These are phyloP conservation scores for Fragosphaeria purpurea DNA, from an alignment of 2,329 filamentous ascomycete genomes.

Conservation along the genomic window DNA sequence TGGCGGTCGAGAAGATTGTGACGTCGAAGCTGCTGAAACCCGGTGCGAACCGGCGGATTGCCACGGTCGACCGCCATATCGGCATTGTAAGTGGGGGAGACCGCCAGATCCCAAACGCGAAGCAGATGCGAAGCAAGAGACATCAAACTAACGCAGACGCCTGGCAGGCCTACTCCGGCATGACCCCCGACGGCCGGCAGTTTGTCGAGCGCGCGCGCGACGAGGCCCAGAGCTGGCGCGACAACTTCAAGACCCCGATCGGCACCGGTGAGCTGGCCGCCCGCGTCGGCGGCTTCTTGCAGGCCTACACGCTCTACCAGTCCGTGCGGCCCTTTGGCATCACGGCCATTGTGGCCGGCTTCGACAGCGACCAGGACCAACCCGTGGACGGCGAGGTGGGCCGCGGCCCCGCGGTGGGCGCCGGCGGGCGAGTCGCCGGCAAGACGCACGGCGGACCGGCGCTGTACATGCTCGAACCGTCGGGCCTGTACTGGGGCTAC, in stretches of 20 bases:
- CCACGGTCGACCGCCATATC: constrained; percentile 85
- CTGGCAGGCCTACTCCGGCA: constrained; percentile 69
- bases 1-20: constrained; percentile 94
- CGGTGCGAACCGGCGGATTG: constrained; percentile 93
- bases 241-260: constrained; percentile 90
- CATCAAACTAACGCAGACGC: neutral
- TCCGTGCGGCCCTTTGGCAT: constrained; percentile 95
- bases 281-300: constrained; percentile 90
- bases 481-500: constrained; percentile 96
- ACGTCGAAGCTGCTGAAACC: constrained; percentile 91
- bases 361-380: constrained; percentile 78
- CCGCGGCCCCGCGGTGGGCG: constrained; percentile 63
- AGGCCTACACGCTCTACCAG: constrained; percentile 95
- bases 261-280: constrained; percentile 78
- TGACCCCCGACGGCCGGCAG: constrained; percentile 90
- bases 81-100: constrained; percentile 66
- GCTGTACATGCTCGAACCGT: constrained; percentile 98
- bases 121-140: no score
- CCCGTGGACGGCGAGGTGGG: constrained; percentile 89
- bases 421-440: constrained; percentile 69
- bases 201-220: constrained; percentile 91
- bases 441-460: constrained; percentile 79
- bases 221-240: constrained; percentile 84
- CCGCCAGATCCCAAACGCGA: no score
- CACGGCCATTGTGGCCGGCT: constrained; percentile 86